Conservation (phyloP, 306 rosid genomes). For the Potentilla sterilis region DNA sequence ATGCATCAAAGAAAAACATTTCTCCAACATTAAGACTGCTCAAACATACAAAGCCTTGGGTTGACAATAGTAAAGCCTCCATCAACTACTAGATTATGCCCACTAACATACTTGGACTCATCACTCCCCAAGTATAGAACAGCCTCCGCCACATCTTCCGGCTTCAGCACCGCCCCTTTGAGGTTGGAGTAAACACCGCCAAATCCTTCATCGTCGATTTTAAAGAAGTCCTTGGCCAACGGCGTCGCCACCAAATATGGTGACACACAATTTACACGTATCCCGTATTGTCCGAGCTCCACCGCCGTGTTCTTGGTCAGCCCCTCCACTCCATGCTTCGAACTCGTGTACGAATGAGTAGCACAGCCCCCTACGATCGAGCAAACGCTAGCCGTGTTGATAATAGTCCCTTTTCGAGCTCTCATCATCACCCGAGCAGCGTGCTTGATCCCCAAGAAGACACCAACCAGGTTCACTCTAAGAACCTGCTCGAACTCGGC, state of each 20-base stretch:
- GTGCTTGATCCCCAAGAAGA: conserved; percentile 45
- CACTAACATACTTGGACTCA: conserved; percentile 49
- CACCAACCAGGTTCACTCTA: conserved; percentile 34
- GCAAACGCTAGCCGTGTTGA: conserved; percentile 31
- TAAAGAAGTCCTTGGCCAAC: conserved; percentile 18
- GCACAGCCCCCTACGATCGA: conserved; percentile 31
- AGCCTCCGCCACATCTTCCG: conserved; percentile 49
- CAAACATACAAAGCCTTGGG: conserved; percentile 21
- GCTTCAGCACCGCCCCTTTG: conserved; percentile 20
- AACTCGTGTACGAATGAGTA: conserved; percentile 38
- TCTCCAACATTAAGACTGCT: neutral
- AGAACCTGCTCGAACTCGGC: conserved; percentile 38
- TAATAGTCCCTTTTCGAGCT: conserved; percentile 30
- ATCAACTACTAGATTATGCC: conserved; percentile 44
- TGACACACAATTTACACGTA: conserved; percentile 50
- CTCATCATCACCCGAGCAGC: conserved; percentile 53
- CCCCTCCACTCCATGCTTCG: conserved; percentile 48
- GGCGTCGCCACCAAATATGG: conserved; percentile 40
- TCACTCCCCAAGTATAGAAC: conserved; percentile 52
- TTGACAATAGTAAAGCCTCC: conserved; percentile 40
- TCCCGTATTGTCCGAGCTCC: conserved; percentile 48
- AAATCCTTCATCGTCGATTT: conserved; percentile 29
- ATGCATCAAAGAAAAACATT: too few species aligned
- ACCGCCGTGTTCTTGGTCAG: conserved; percentile 35
- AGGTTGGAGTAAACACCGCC: conserved; percentile 25